Percentiles rank a stretch among this genome's conserved stretches.
These are phyloP conservation scores for Plasmodium fragile DNA, from an alignment of 169 alveolate genomes.

Conservation along the genomic window DNA sequence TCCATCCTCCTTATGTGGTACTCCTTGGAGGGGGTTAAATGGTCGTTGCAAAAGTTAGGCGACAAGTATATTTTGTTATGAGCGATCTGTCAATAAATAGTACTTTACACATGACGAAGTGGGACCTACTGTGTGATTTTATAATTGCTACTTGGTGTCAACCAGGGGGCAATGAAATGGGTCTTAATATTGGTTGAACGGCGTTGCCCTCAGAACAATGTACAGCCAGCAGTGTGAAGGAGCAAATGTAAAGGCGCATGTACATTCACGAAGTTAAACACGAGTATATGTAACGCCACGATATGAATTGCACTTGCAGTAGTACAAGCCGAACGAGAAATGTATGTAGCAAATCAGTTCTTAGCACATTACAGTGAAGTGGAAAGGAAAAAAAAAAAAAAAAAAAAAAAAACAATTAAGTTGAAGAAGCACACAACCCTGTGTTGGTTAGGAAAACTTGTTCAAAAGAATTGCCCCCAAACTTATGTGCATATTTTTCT, in stretches of 20 bases:
- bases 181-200: not conserved
- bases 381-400: not conserved
- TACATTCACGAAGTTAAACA: not conserved
- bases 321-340: not conserved
- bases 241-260: not conserved
- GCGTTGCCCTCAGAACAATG: not conserved
- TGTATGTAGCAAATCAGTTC: not conserved
- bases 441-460: not conserved
- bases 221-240: not conserved
- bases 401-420: not conserved
- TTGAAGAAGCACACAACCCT: not conserved
- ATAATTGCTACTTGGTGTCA: not conserved
- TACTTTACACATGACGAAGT: not conserved
- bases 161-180: not conserved
- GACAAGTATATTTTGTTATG: not conserved
- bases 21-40: not conserved
- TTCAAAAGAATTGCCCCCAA: not conserved
- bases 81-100: not conserved
- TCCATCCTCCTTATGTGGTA: conserved; percentile 26
- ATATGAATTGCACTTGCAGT: not conserved
- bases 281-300: not conserved
- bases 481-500: not conserved
- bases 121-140: not conserved
- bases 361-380: not conserved
- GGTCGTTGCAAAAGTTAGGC: not conserved